Conservation (phyloP, 768 basidiomycete species). For the Russula ochroleuca region DNA sequence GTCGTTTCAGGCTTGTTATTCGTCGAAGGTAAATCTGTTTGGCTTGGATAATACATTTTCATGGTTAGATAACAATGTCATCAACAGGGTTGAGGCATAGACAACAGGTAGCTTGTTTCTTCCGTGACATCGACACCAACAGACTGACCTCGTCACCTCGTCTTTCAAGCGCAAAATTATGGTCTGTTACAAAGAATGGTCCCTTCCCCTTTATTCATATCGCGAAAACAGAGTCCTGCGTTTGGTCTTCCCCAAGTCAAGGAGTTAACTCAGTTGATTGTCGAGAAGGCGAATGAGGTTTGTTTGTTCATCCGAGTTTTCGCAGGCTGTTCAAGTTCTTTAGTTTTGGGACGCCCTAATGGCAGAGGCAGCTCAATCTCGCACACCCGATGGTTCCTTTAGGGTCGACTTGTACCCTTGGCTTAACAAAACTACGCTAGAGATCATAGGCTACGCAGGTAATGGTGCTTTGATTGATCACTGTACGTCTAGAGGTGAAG, state of each 20-base stretch:
- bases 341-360: slow-evolving; percentile 16
- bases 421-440: slow-evolving; percentile 21
- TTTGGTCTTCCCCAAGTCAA: slow-evolving; percentile 20
- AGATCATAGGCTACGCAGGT: slow-evolving; percentile 24
- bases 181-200: slow-evolving; percentile 4
- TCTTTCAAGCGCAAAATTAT: slow-evolving; percentile 19
- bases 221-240: slow-evolving; percentile 15
- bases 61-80: background rate
- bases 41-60: background rate
- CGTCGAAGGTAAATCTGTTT: slow-evolving; percentile 11
- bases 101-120: slow-evolving; percentile 15
- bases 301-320: background rate
- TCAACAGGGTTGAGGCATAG: slow-evolving; percentile 15
- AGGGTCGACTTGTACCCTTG: slow-evolving; percentile 9
- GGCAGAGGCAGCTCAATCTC: background rate
- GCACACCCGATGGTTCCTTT: slow-evolving; percentile 9
- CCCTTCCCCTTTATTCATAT: background rate
- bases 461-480: background rate
- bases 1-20: slow-evolving; percentile 15
- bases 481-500: background rate
- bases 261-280: slow-evolving; percentile 16
- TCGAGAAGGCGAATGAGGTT: slow-evolving; percentile 26
- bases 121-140: background rate
- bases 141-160: background rate
- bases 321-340: background rate